Evolutionary conservation across 2,329 filamentous ascomycete species (phyloP).

Genomic region (Botryotinia convoluta): DNA sequence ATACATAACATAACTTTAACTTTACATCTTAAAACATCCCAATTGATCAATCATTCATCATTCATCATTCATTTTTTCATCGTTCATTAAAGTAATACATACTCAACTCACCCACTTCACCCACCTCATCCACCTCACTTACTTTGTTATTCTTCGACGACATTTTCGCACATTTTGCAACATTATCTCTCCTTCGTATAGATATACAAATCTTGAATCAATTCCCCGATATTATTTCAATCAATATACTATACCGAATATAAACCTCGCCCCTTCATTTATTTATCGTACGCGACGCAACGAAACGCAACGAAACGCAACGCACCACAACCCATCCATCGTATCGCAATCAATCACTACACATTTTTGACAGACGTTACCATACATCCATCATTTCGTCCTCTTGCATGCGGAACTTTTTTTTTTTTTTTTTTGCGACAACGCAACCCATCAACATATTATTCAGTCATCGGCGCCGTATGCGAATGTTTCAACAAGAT

Average conservation of each 20-base stretch:
- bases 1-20: neutral
- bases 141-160: neutral
- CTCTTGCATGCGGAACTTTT: constrained; percentile 13
- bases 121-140: neutral
- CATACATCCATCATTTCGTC: neutral
- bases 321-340: neutral
- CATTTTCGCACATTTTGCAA: neutral
- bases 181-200: neutral
- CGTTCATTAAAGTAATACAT: neutral
- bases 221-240: constrained; percentile 9
- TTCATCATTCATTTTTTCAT: neutral
- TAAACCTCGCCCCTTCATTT: neutral
- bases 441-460: neutral
- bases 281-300: neutral
- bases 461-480: neutral
- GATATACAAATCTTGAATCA: neutral
- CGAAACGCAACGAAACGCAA: neutral
- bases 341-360: neutral
- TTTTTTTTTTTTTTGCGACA: neutral
- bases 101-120: neutral
- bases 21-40: neutral
- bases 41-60: neutral
- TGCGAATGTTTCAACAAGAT: neutral
- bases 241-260: neutral
- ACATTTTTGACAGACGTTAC: neutral